Conservation (phyloP, 192 early-diverging fungal species). For the Gonapodya prolifera region DNA sequence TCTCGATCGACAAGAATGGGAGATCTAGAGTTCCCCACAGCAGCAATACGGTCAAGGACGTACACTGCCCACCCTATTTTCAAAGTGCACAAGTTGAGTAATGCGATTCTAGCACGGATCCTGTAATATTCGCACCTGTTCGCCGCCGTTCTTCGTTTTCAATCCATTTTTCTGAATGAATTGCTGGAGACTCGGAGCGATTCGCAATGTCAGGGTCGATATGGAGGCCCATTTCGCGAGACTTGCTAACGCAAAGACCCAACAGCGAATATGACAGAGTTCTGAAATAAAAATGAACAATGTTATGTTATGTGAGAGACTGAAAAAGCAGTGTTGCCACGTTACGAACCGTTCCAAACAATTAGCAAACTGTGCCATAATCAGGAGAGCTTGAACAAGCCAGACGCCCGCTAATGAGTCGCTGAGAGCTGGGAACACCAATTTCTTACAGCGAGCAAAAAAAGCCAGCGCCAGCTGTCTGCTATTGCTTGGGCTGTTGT, state of each 20-base stretch:
- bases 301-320: background rate
- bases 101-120: too few species aligned
- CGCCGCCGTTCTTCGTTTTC: background rate
- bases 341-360: background rate
- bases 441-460: background rate
- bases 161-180: background rate
- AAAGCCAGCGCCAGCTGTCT: background rate
- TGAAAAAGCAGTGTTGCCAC: too few species aligned
- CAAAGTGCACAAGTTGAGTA: background rate
- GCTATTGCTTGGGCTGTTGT: background rate
- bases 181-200: background rate
- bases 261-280: background rate
- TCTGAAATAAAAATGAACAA: background rate
- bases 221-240: background rate
- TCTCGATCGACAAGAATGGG: background rate
- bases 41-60: background rate
- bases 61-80: background rate
- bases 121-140: background rate
- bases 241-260: background rate
- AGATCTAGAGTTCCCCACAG: background rate
- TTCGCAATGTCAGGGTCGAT: background rate
- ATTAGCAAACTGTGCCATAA: background rate
- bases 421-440: background rate
- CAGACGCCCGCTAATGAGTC: background rate
- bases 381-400: background rate